A percentile compares a stretch with the other conserved stretches of the same genome.
Evolutionary conservation across 1,139 yeast genomes (phyloP).

Genomic region (Scheffersomyces insectosa): DNA sequence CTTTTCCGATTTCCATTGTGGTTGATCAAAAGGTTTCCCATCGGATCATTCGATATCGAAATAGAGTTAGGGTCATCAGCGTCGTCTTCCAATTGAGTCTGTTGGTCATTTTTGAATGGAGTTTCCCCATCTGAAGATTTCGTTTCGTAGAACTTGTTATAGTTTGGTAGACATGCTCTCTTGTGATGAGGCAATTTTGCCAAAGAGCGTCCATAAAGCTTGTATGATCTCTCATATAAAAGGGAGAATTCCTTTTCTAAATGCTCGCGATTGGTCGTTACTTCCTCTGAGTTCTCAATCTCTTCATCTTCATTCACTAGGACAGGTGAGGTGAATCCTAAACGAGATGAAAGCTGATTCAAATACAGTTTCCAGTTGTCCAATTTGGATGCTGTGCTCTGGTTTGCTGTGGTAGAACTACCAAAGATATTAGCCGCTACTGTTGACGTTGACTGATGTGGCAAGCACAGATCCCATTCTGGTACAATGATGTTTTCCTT

Average conservation of each 20-base stretch:
- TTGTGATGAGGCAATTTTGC: conserved; percentile 40
- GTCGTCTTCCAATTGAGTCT: conserved; percentile 30
- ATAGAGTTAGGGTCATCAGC: conserved; percentile 34
- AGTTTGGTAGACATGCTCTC: conserved; percentile 47
- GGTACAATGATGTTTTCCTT: conserved; percentile 46
- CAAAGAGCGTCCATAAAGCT: conserved; percentile 41
- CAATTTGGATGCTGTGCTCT: conserved; percentile 28
- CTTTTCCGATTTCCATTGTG: conserved; percentile 13
- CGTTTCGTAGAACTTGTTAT: conserved; percentile 31
- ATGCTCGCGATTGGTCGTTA: neutral
- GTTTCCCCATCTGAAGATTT: conserved; percentile 9
- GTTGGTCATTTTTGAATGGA: conserved; percentile 18
- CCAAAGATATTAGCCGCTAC: conserved; percentile 19
- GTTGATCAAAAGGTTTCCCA: conserved; percentile 47
- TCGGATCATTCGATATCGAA: conserved; percentile 43
- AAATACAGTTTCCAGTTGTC: conserved; percentile 41
- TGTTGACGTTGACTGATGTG: conserved; percentile 20
- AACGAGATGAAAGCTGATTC: conserved; percentile 34
- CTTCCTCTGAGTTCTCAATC: conserved; percentile 13
- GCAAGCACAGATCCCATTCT: conserved; percentile 43
- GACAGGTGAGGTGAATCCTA: conserved; percentile 39
- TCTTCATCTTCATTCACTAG: conserved; percentile 20
- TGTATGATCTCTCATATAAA: conserved; percentile 41
- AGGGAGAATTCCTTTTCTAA: conserved; percentile 36
- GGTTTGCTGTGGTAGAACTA: conserved; percentile 26